Base-by-base conservation (phyloP, 2,329 filamentous ascomycete species). In the Leptographium radiaticola region DNA sequence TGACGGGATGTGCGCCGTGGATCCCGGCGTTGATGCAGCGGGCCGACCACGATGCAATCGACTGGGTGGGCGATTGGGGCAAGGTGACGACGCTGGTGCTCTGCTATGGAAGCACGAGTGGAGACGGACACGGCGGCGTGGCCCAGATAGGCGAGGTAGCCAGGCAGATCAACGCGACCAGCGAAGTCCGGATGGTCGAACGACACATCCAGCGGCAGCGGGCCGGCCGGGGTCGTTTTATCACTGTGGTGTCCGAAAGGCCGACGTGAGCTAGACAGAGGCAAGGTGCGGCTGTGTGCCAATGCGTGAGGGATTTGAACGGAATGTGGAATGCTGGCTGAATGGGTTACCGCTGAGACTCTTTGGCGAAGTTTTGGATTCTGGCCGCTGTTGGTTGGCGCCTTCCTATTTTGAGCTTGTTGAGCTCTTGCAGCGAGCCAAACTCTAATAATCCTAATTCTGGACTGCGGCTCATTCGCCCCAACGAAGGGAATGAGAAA, bases 1-100 rank as follows among this genome's bases (percentile, higher is more conserved):
- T 84, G 42, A 81, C 77, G 0, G 81, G 80, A 1, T 84, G 81
- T 58, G 67, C 65, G 0, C 63, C 71, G 16, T 84, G 81, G 81
- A 70, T 71, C 55, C 66, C 67, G 49, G 76, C 75, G 11, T 65
- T 81, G 51, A 70, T 67, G 57, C 60, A 46, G 58, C 39, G 61
- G 2, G 70, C 68, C 0, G 71, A 71, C 34, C 69, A 72, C 40
- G 73, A 77, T 53, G 68, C 63, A 40, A 67, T 81, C 11, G 77
- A 81, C 59, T 81, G 78, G 78, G 67, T 65, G 38, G 57, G 59
- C 50, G 56, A 59, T 53, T 62, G 60, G 60, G 58, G 59, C 44
- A 60, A 61, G 45, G 43, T 61, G 30, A 53, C 55, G 5, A 59
- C 53, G 31, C 49, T 62, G 11, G 53, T 61, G 38, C 54, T 61